Conservation (phyloP, 2,329 filamentous ascomycete genomes). For the Cladosporium sp. region DNA sequence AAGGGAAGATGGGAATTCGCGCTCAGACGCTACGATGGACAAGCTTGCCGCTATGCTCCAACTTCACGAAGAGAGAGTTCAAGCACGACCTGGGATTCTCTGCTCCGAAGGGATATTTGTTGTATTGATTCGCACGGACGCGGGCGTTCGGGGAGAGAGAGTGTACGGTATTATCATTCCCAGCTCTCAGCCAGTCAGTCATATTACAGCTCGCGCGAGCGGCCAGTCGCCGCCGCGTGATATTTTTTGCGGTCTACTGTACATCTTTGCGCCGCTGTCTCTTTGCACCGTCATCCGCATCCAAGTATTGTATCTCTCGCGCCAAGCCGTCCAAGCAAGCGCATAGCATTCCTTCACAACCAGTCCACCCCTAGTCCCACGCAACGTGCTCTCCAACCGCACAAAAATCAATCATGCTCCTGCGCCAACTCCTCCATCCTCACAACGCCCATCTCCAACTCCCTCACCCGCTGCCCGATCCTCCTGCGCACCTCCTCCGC, state of each 20-base stretch:
- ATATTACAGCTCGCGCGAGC: background rate
- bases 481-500: conserved; percentile 46
- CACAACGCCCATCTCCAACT: conserved; percentile 47
- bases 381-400: too few relatives aligned
- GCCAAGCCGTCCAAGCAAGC: background rate
- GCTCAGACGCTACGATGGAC: too few relatives aligned
- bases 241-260: background rate
- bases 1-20: background rate
- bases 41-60: too few relatives aligned
- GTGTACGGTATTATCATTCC: background rate
- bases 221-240: background rate
- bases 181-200: background rate
- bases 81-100: too few relatives aligned
- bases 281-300: background rate
- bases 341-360: background rate
- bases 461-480: conserved; percentile 46
- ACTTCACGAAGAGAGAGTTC: too few relatives aligned
- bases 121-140: background rate
- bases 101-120: too few relatives aligned
- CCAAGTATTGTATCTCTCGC: background rate
- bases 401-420: conserved; percentile 37
- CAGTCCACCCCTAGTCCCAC: background rate
- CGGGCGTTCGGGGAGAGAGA: background rate
- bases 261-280: background rate
- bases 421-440: conserved; percentile 47